A percentile compares a stretch with the other conserved stretches of the same genome.
Conservation (phyloP, 2,329 filamentous ascomycete genomes). For the Conoideocrella luteorostrata region DNA sequence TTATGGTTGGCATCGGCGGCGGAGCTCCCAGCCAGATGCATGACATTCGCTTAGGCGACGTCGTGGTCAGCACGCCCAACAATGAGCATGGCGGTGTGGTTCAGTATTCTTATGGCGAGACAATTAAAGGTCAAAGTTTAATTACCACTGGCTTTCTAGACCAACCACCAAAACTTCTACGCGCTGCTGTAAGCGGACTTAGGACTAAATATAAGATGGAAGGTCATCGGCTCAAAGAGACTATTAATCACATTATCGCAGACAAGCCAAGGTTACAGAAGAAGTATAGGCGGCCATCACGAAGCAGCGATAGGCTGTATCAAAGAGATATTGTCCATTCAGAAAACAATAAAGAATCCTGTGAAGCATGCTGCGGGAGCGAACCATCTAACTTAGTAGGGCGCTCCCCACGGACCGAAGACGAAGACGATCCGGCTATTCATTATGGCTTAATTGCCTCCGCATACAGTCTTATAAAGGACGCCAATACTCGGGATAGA, state of each 20-base stretch:
- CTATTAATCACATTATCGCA: too few relatives aligned
- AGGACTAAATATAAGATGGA: not conserved
- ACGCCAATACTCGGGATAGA: conserved; percentile 17
- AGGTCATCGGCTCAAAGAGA: not conserved
- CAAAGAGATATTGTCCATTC: conserved; percentile 5
- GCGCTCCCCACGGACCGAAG: conserved; percentile 2
- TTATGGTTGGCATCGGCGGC: conserved; percentile 17
- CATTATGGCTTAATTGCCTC: conserved; percentile 12
- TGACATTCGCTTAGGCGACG: conserved; percentile 27
- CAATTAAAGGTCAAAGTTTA: conserved; percentile 11
- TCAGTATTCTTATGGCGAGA: conserved; percentile 16
- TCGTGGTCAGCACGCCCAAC: conserved; percentile 13
- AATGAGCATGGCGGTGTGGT: conserved; percentile 14
- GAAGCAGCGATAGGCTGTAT: too few relatives aligned
- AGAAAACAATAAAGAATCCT: conserved; percentile 6
- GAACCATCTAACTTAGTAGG: not conserved
- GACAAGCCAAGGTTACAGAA: too few relatives aligned
- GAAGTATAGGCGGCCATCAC: too few relatives aligned
- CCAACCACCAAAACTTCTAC: conserved; percentile 10
- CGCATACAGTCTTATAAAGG: conserved; percentile 15
- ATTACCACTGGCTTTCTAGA: conserved; percentile 11
- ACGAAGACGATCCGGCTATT: conserved; percentile 10
- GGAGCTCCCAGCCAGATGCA: conserved; percentile 26
- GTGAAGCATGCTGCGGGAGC: conserved; percentile 4
- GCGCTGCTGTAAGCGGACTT: not conserved